Base-by-base conservation (phyloP, 495 filamentous ascomycete genomes). In the Aspergillus sparsus region DNA sequence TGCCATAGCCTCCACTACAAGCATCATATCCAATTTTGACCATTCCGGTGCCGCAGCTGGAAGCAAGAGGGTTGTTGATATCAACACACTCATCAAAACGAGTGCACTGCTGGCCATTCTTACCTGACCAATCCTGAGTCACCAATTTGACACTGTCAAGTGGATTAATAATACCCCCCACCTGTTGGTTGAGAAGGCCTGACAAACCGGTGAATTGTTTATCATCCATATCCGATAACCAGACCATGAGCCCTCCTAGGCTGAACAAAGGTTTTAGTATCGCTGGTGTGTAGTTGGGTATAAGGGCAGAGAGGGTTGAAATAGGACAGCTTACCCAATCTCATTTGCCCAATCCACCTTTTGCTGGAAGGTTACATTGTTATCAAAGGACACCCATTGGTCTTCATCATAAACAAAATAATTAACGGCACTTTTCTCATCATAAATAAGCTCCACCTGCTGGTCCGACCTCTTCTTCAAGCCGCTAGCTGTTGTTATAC, bases 371-470 rank as follows among this genome's bases (percentile, higher is more conserved):
- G 78, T 81, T 5, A 72, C 61, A 2, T 42, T 61, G 53, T 78
- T 72, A 39, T 80, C 78, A 46, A 72, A 80, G 0, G 71, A 67
- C 5, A 78, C 68, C 70, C 78, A 75, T 54, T 79, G 72, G 31
- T 75, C 68, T n/a, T 69, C 64, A 6, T 31, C 47, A 62, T 66
- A 80, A 0, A 65, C 62, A 9, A 76, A 60, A 16, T 55, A 70
- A 45, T 70, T 70, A 6, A 70, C 61, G 7, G 57, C 66, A 9
- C 59, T 63, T 33, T 53, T 53, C 31, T 64, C 56, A 46, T 69
- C 44, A 5, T 62, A 39, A 9, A 10, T 63, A 7, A 55, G 37
- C 21, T 27, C 32, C 0, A n/a, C n/a, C n/a, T 60, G 15, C 0
- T 52, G 41, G 7, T 47, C 18, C n/a, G n/a, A n/a, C n/a, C n/a